Base-by-base conservation (phyloP, 352 stramenopile species). In the Globisporangium irregulare region DNA sequence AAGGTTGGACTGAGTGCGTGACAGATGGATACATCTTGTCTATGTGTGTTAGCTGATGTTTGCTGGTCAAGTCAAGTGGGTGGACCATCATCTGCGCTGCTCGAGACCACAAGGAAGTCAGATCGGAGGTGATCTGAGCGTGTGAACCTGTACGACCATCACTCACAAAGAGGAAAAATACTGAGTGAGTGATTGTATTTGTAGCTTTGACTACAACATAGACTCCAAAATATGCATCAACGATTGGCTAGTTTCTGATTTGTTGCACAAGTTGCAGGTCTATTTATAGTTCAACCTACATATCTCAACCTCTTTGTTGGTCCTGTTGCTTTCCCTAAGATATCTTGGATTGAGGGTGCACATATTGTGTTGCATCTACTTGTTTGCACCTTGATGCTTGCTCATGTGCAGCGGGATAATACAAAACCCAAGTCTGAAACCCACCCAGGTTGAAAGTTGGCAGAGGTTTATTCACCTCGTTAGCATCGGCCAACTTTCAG, bases 101-200 rank as follows among this genome's bases (percentile, higher is more conserved):
- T 38, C 25, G 25, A 48, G 41, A 59, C 54, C 54, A 41, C 27
- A 59, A 27, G 27, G 24, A 59, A 59, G 54, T 59, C 54, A 59
- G 54, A 24, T 38, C 54, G 27, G 15, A 59, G 36, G 3, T 25
- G 54, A 59, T 38, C 5, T n/a, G 54, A 43, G 29, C 27, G 27
- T 29, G 27, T 29, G 2, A 29, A 59, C 15, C 1, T 43, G 27
- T 1, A 25, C 4, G 27, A 59, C 27, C 54, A 59, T 59, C 54
- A 59, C 54, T 59, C 54, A 25, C 22, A 18, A 18, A 58, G 1
- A 12, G 8, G 1, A 6, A 27, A 7, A 54, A 24, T 54, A 20
- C 15, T 18, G 7, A 18, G 27, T 43, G 54, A 59, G 54, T 59
- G 27, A 59, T 8, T 59, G 18, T n/a, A 7, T 41, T 24, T 59